Percentiles rank a stretch among this genome's conserved stretches.
These are phyloP conservation scores for Neonectria sp. DNA, from an alignment of 2,329 filamentous ascomycete species.

Conservation along the genomic window DNA sequence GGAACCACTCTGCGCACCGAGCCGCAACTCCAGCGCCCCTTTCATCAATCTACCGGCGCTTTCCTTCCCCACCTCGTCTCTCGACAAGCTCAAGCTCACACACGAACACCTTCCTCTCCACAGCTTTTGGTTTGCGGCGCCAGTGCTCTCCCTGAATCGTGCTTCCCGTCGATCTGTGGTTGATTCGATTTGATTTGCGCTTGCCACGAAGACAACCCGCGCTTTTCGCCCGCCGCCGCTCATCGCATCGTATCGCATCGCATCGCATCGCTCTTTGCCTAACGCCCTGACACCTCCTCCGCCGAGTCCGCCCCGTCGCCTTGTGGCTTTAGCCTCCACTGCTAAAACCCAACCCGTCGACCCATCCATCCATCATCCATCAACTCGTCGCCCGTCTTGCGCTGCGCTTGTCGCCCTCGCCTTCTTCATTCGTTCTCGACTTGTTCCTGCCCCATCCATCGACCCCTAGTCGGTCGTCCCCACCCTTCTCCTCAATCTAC, in stretches of 20 bases:
- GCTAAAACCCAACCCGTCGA: constrained; percentile 6
- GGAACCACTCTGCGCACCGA: constrained; percentile 22
- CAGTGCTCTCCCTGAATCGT: constrained; percentile 25
- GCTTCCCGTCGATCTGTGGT: constrained; percentile 10
- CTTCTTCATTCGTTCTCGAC: constrained; percentile 27
- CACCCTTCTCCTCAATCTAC: constrained; percentile 38
- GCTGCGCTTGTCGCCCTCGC: constrained; percentile 22
- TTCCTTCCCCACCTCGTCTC: constrained; percentile 22
- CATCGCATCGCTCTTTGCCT: constrained; percentile 2
- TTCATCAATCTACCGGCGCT: constrained; percentile 24
- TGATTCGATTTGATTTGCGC: constrained; percentile 18
- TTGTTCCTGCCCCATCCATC: constrained; percentile 29
- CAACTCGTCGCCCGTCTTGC: constrained; percentile 11
- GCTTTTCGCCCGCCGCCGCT: constrained; percentile 12
- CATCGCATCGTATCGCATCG: neutral
- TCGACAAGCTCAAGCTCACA: constrained; percentile 21
- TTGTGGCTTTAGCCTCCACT: constrained; percentile 1
- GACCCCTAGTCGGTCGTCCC: constrained; percentile 29
- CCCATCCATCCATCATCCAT: constrained; percentile 10
- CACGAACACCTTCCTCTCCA: constrained; percentile 20
- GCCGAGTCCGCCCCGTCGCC: constrained; percentile 3
- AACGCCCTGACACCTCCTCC: neutral
- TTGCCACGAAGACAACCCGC: constrained; percentile 14
- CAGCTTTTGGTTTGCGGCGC: constrained; percentile 9
- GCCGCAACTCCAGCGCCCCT: constrained; percentile 29